These are phyloP conservation scores for Coemansia sp. DNA, from an alignment of 192 early-diverging fungal genomes.

Conservation along the genomic window DNA sequence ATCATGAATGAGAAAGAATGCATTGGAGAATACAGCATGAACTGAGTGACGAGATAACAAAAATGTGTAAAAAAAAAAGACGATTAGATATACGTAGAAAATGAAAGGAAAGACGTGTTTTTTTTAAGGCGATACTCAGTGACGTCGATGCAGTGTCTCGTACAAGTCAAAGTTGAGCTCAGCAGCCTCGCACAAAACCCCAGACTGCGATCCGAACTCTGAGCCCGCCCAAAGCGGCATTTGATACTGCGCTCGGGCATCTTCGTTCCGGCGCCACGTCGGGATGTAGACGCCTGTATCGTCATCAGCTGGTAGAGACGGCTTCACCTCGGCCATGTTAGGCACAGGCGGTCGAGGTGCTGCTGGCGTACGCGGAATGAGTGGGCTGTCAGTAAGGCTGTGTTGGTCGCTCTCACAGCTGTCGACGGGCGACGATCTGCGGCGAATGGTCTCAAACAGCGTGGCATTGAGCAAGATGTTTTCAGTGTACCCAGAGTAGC, in stretches of 20 bases:
- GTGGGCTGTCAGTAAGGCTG: not conserved
- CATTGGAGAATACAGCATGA: too few species aligned
- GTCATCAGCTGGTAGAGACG: conserved; percentile 10
- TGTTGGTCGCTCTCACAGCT: conserved; percentile 26
- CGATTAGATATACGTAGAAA: not conserved
- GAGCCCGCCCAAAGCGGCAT: conserved; percentile 35
- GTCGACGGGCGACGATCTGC: conserved; percentile 21
- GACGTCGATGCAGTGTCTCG: conserved; percentile 46
- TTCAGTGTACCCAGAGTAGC: conserved; percentile 51
- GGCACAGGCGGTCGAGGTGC: conserved; percentile 6
- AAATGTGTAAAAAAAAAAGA: conserved; percentile 13
- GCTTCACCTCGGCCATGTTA: not conserved
- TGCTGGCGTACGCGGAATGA: not conserved
- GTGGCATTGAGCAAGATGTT: conserved; percentile 51
- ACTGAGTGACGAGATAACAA: too few species aligned
- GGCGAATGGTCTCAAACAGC: conserved; percentile 55
- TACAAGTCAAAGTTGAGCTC: conserved; percentile 58
- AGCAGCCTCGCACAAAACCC: conserved; percentile 47
- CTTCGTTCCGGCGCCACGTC: conserved; percentile 38
- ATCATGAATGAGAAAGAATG: too few species aligned
- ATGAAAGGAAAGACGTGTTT: not conserved
- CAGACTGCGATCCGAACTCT: conserved; percentile 41
- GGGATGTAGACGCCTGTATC: conserved; percentile 50
- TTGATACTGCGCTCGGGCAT: not conserved
- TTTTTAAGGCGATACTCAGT: conserved; percentile 15